These are phyloP conservation scores for Fusarium piperis DNA, from an alignment of 2,329 filamentous ascomycete species.

Conservation along the genomic window DNA sequence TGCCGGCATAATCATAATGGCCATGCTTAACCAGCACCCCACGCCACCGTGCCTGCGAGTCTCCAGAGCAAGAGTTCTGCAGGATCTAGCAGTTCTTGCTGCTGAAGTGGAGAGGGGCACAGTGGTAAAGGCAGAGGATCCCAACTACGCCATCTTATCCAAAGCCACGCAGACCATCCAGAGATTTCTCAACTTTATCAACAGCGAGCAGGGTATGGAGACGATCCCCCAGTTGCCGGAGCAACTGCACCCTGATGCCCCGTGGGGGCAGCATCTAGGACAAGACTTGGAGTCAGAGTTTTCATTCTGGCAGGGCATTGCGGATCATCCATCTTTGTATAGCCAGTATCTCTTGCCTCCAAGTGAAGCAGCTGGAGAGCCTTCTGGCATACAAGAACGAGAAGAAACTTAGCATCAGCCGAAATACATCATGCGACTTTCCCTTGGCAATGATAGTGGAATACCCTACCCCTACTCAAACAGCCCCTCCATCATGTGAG, in stretches of 20 bases:
- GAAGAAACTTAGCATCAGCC: not conserved
- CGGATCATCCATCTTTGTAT: not conserved
- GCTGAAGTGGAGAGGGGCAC: not conserved
- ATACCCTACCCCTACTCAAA: too few species aligned
- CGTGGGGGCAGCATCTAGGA: not conserved
- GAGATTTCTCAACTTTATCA: not conserved
- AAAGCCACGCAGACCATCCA: not conserved
- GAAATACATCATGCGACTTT: not conserved
- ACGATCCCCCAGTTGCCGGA: not conserved
- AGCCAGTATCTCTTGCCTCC: not conserved
- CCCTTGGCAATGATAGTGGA: too few species aligned
- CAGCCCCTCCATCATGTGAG: too few species aligned
- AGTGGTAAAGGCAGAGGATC: not conserved
- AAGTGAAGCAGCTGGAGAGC: not conserved
- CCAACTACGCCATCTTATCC: not conserved
- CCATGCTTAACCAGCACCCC: not conserved
- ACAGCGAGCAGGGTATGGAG: not conserved
- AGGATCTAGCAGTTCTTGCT: not conserved
- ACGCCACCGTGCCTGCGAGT: not conserved
- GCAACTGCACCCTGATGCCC: not conserved
- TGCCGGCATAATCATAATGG: not conserved
- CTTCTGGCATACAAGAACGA: not conserved
- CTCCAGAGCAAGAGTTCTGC: not conserved
- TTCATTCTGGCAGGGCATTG: not conserved
- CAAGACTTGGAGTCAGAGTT: not conserved